phyloP scores from a whole-genome alignment of 2,329 filamentous ascomycete species.

The Cordyceps militaris region DNA sequence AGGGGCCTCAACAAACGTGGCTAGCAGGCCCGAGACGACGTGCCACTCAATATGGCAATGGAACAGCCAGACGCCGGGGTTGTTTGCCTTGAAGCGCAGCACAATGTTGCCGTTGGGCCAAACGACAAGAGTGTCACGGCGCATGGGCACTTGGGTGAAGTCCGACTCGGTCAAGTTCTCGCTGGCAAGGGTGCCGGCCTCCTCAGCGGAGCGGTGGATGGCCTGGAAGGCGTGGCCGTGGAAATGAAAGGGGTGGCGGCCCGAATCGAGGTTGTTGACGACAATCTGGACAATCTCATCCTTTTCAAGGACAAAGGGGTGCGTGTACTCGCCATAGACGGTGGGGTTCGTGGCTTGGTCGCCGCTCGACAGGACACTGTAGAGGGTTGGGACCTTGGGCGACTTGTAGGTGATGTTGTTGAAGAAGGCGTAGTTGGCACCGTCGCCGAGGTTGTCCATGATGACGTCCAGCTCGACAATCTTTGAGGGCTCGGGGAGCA shows the following conservation, averaged over 20 bases:
- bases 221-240: slow-evolving; percentile 73
- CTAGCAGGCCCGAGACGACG: slow-evolving; percentile 57
- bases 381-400: slow-evolving; percentile 74
- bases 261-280: slow-evolving; percentile 66
- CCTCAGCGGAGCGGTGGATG: slow-evolving; percentile 51
- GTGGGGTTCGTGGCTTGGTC: slow-evolving; percentile 49
- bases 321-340: slow-evolving; percentile 60
- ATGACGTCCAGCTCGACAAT: slow-evolving; percentile 56
- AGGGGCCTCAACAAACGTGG: slow-evolving; percentile 58
- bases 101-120: slow-evolving; percentile 61
- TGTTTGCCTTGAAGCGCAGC: slow-evolving; percentile 59
- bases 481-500: slow-evolving; percentile 56
- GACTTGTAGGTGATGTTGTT: slow-evolving; percentile 70
- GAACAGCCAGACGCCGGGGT: slow-evolving; percentile 65
- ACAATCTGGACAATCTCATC: slow-evolving; percentile 64
- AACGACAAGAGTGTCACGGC: slow-evolving; percentile 62
- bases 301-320: slow-evolving; percentile 61
- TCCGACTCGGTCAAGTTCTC: slow-evolving; percentile 36
- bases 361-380: slow-evolving; percentile 62
- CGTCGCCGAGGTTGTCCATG: slow-evolving; percentile 55
- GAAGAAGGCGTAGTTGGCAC: slow-evolving; percentile 57
- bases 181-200: slow-evolving; percentile 48
- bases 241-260: slow-evolving; percentile 70
- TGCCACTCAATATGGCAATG: slow-evolving; percentile 83
- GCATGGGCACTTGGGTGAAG: slow-evolving; percentile 51